phyloP scores from a whole-genome alignment of 306 rosid genomes.

The Vigna unguiculata region DNA sequence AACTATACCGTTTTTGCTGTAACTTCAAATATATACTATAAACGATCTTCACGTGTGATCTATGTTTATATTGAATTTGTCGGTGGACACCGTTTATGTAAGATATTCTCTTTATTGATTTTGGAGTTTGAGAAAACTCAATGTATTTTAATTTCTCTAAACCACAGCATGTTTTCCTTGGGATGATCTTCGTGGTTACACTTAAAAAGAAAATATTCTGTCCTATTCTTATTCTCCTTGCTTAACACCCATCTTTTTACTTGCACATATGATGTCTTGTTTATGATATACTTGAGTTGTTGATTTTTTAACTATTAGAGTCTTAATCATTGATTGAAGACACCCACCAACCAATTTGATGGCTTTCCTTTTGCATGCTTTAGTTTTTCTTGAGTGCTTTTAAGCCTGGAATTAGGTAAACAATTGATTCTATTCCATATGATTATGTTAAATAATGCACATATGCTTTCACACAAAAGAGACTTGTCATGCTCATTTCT shows the following conservation, averaged over 20 bases:
- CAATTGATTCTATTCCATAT: slow-evolving; percentile 30
- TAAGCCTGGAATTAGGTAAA: slow-evolving; percentile 36
- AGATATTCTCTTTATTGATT: neutral
- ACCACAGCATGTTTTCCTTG: slow-evolving; percentile 16
- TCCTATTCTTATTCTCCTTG: slow-evolving; percentile 23
- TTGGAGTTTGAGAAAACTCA: slow-evolving; percentile 28
- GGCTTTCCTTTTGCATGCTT: slow-evolving; percentile 39
- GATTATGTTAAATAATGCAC: slow-evolving; percentile 41
- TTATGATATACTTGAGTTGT: slow-evolving; percentile 40
- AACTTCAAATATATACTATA: neutral
- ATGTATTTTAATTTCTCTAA: slow-evolving; percentile 15
- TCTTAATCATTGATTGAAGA: slow-evolving; percentile 44
- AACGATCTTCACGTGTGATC: neutral
- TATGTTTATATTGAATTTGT: slow-evolving; percentile 23
- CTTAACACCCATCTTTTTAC: neutral
- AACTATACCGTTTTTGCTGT: neutral
- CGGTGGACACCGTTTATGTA: slow-evolving; percentile 15
- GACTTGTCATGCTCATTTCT: slow-evolving; percentile 15
- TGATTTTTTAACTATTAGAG: slow-evolving; percentile 35
- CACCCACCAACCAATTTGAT: slow-evolving; percentile 39
- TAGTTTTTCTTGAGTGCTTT: slow-evolving; percentile 37
- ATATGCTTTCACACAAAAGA: slow-evolving; percentile 33
- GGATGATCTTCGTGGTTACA: slow-evolving; percentile 8
- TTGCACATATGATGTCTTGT: slow-evolving; percentile 33
- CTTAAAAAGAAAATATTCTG: neutral